These are phyloP conservation scores for Fusarium nodosum DNA, from an alignment of 2,329 filamentous ascomycete genomes.

Conservation along the genomic window DNA sequence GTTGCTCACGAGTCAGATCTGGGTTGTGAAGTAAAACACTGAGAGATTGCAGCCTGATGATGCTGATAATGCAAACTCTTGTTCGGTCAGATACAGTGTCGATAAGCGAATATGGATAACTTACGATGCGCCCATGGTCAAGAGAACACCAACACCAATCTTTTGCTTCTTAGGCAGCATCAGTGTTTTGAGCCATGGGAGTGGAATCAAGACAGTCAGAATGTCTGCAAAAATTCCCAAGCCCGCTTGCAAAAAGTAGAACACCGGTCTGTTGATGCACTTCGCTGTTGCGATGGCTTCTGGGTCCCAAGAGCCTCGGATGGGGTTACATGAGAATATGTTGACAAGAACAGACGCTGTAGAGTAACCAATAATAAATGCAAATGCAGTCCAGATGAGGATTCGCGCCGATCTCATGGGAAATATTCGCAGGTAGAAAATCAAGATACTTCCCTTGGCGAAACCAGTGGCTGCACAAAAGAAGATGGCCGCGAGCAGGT, in stretches of 20 bases:
- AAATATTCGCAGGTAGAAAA: constrained; percentile 31
- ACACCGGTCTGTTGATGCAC: constrained; percentile 25
- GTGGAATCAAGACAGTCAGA: constrained; percentile 18
- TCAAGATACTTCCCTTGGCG: constrained; percentile 22
- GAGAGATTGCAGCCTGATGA: constrained; percentile 22
- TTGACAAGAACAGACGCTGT: constrained; percentile 18
- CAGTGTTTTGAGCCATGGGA: constrained; percentile 23
- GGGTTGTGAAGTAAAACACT: constrained; percentile 15
- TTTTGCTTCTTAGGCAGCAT: constrained; percentile 29
- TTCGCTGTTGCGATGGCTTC: constrained; percentile 6
- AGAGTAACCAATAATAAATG: constrained; percentile 28
- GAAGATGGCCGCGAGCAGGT: constrained; percentile 27
- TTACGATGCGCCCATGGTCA: constrained; percentile 30
- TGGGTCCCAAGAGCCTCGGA: constrained; percentile 17
- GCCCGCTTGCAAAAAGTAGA: constrained; percentile 26
- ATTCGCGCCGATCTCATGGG: constrained; percentile 15
- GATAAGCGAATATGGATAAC: neutral
- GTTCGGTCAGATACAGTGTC: neutral
- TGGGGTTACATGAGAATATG: constrained; percentile 19
- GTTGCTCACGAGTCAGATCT: constrained; percentile 19
- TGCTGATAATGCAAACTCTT: constrained; percentile 27
- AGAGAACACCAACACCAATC: constrained; percentile 19
- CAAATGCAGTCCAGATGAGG: constrained; percentile 20
- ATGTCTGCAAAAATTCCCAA: constrained; percentile 26
- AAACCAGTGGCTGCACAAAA: constrained; percentile 28